A percentile compares a stretch with the other conserved stretches of the same genome.
Conservation (phyloP, 306 rosid species). For the Fragaria ananassa region DNA sequence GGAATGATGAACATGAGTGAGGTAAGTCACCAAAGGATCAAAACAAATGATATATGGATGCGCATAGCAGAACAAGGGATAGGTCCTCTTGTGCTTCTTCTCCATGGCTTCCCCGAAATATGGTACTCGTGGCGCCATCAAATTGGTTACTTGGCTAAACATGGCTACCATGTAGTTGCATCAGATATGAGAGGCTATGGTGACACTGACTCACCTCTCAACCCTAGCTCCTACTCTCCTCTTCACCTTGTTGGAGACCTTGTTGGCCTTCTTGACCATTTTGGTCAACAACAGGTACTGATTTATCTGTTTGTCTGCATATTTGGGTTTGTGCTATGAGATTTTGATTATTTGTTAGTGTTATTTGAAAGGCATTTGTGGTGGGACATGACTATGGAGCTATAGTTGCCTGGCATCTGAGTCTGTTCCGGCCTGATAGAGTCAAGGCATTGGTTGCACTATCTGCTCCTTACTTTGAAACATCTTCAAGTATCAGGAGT, state of each 20-base stretch:
- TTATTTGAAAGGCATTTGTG: slow-evolving; percentile 46
- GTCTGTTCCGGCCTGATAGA: slow-evolving; percentile 68
- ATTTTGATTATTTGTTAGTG: neutral
- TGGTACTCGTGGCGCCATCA: slow-evolving; percentile 74
- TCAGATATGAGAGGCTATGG: slow-evolving; percentile 76
- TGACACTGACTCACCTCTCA: slow-evolving; percentile 60
- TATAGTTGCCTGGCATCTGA: slow-evolving; percentile 47
- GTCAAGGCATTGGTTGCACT: slow-evolving; percentile 51
- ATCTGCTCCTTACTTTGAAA: slow-evolving; percentile 43
- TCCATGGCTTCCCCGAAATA: slow-evolving; percentile 67
- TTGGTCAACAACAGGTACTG: slow-evolving; percentile 50
- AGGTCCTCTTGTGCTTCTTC: slow-evolving; percentile 62
- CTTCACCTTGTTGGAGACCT: slow-evolving; percentile 54
- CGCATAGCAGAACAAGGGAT: slow-evolving; percentile 69
- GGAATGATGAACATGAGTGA: slow-evolving; percentile 27
- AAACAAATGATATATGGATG: slow-evolving; percentile 60
- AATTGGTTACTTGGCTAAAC: slow-evolving; percentile 42
- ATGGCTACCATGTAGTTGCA: slow-evolving; percentile 72
- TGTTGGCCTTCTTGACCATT: slow-evolving; percentile 55
- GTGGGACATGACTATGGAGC: slow-evolving; percentile 66
- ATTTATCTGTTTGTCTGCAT: neutral
- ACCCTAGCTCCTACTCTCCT: slow-evolving; percentile 39
- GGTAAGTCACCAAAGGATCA: slow-evolving; percentile 60
- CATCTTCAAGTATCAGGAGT: slow-evolving; percentile 38
- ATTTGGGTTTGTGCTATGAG: neutral